These are phyloP conservation scores for Penicillium cinerascens DNA, from an alignment of 495 filamentous ascomycete species.

Conservation along the genomic window DNA sequence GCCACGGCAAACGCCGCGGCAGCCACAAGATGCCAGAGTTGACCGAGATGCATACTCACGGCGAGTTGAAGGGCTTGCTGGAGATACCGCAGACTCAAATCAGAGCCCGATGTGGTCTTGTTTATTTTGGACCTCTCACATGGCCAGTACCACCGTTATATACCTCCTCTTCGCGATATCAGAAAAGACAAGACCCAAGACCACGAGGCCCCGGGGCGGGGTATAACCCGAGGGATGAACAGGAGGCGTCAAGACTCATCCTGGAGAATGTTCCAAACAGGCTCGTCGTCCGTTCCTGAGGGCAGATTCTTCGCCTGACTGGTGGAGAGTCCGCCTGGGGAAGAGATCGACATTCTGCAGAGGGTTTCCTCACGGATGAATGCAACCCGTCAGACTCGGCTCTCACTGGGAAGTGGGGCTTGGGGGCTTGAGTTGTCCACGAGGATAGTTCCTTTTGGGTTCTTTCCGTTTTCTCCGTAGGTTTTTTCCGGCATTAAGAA, in stretches of 20 bases:
- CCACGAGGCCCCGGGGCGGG: background rate
- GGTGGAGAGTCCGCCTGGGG: conserved; percentile 19
- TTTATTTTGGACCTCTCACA: background rate
- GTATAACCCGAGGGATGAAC: background rate
- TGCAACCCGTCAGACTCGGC: conserved; percentile 8
- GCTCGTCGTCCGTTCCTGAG: conserved; percentile 7
- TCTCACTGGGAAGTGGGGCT: background rate
- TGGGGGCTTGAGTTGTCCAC: background rate
- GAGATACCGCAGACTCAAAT: too few relatives aligned
- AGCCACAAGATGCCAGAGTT: conserved; percentile 13
- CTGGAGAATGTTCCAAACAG: background rate
- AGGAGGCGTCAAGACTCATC: background rate
- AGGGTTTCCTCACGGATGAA: too few relatives aligned
- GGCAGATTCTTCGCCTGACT: conserved; percentile 10
- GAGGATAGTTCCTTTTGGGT: background rate
- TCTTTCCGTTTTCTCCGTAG: background rate
- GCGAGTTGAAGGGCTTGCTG: background rate
- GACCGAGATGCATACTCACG: conserved; percentile 8
- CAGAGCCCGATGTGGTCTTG: background rate
- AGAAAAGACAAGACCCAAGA: background rate
- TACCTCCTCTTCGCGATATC: background rate
- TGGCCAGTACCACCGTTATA: background rate
- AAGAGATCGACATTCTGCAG: conserved; percentile 23
- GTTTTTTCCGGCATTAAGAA: background rate
- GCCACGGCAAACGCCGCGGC: conserved; percentile 21